A percentile compares a stretch with the other conserved stretches of the same genome.
Conservation (phyloP, 345 rosid genomes). For the Raphanus sativus region DNA sequence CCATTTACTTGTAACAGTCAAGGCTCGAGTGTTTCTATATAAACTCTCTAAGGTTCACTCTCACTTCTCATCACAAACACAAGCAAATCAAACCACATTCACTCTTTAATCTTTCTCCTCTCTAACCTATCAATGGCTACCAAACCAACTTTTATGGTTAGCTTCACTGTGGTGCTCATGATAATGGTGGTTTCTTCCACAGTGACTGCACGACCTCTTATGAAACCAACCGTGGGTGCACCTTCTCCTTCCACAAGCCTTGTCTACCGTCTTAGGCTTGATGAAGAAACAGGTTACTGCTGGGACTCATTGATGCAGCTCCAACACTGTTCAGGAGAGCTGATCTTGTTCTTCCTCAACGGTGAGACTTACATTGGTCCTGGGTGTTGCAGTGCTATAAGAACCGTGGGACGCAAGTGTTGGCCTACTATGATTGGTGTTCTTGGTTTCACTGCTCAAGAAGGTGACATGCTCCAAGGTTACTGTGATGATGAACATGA, state of each 20-base stretch:
- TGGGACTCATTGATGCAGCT: slow-evolving; percentile 77
- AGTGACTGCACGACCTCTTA: slow-evolving; percentile 26
- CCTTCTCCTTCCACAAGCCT: slow-evolving; percentile 38
- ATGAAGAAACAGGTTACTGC: slow-evolving; percentile 51
- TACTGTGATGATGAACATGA: slow-evolving; percentile 51
- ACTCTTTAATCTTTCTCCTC: background rate
- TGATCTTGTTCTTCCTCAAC: slow-evolving; percentile 64
- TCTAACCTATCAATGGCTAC: slow-evolving; percentile 1
- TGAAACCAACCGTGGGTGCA: slow-evolving; percentile 19
- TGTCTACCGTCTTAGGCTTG: slow-evolving; percentile 43
- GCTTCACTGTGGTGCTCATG: slow-evolving; percentile 22
- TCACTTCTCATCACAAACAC: slow-evolving; percentile 25
- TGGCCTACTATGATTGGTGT: slow-evolving; percentile 65
- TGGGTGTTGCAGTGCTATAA: slow-evolving; percentile 64
- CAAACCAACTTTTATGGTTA: slow-evolving; percentile 14
- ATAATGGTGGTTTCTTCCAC: slow-evolving; percentile 32
- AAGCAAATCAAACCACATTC: background rate
- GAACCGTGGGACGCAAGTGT: slow-evolving; percentile 48
- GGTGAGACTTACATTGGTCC: slow-evolving; percentile 69
- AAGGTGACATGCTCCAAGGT: slow-evolving; percentile 65
- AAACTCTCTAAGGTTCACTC: slow-evolving; percentile 8
- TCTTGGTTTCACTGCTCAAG: slow-evolving; percentile 66
- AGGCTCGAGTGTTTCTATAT: slow-evolving; percentile 20
- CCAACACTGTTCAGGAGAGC: slow-evolving; percentile 73
- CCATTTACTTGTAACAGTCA: slow-evolving; percentile 34